Evolutionary conservation across 1,284 basidiomycete genomes (phyloP).

Genomic region (Ganoderma sinense): DNA sequence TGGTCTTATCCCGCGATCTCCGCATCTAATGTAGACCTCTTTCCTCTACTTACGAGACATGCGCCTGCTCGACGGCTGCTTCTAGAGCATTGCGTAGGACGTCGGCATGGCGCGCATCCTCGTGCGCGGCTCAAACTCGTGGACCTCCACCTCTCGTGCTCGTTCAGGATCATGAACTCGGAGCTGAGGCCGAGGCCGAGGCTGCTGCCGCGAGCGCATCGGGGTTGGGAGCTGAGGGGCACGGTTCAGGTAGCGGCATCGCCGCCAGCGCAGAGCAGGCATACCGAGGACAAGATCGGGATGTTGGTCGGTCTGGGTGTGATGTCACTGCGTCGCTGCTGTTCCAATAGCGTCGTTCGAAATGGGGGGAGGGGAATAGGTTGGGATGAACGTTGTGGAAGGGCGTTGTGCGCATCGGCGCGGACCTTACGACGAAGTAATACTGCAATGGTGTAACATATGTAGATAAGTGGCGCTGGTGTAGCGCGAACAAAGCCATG

Average conservation of each 20-base stretch:
- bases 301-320: constrained; percentile 81
- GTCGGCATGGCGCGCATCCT: constrained; percentile 96
- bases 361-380: not conserved
- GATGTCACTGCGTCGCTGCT: constrained; percentile 87
- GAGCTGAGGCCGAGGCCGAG: constrained; percentile 35
- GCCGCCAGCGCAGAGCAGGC: constrained; percentile 32
- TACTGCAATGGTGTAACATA: not conserved
- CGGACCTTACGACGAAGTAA: not conserved
- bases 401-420: not conserved
- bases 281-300: constrained; percentile 61
- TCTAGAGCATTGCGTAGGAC: constrained; percentile 91
- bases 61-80: constrained; percentile 90
- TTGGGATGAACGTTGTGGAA: not conserved
- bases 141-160: constrained; percentile 86
- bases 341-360: constrained; percentile 55
- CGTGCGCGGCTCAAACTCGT: constrained; percentile 89
- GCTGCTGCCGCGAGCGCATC: constrained; percentile 29
- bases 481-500: not conserved
- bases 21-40: too few relatives aligned
- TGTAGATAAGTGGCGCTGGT: not conserved
- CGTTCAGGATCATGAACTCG: constrained; percentile 93
- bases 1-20: too few relatives aligned
- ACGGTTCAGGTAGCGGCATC: constrained; percentile 7
- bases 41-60: too few relatives aligned
- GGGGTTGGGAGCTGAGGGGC: constrained; percentile 11